phyloP scores from a whole-genome alignment of 1,139 yeast species.

The Suhomyces maxii region DNA sequence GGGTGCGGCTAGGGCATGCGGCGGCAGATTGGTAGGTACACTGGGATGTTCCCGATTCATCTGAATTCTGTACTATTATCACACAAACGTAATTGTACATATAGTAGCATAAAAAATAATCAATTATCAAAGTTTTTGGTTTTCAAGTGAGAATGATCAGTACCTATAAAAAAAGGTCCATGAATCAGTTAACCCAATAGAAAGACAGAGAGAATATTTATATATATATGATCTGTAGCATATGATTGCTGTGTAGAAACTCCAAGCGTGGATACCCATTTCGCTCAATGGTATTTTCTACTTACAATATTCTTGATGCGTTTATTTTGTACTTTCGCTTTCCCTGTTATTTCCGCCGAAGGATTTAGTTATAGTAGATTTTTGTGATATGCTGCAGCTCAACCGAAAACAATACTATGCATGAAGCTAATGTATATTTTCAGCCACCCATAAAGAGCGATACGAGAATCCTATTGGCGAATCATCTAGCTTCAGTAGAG shows the following conservation, averaged over 20 bases:
- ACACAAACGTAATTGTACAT: neutral
- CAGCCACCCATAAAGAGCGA: too few species aligned
- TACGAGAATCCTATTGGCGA: too few species aligned
- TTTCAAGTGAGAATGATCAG: neutral
- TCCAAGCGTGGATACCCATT: too few species aligned
- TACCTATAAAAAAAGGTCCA: neutral
- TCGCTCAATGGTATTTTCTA: too few species aligned
- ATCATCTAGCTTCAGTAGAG: too few species aligned
- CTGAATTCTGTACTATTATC: neutral
- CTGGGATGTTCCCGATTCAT: neutral
- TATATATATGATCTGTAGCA: too few species aligned
- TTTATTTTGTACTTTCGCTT: too few species aligned
- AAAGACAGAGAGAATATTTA: too few species aligned
- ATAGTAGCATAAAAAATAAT: neutral
- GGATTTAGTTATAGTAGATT: neutral
- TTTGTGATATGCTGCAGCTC: neutral
- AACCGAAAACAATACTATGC: neutral
- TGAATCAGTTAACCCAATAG: neutral
- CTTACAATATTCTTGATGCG: too few species aligned
- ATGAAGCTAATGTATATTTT: too few species aligned
- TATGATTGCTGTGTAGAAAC: too few species aligned
- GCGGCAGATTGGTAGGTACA: neutral
- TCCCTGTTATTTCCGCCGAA: neutral
- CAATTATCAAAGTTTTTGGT: neutral
- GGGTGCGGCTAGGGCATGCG: neutral